Conservation (phyloP, 2,329 filamentous ascomycete genomes). For the Rutstroemia sydowiana region DNA sequence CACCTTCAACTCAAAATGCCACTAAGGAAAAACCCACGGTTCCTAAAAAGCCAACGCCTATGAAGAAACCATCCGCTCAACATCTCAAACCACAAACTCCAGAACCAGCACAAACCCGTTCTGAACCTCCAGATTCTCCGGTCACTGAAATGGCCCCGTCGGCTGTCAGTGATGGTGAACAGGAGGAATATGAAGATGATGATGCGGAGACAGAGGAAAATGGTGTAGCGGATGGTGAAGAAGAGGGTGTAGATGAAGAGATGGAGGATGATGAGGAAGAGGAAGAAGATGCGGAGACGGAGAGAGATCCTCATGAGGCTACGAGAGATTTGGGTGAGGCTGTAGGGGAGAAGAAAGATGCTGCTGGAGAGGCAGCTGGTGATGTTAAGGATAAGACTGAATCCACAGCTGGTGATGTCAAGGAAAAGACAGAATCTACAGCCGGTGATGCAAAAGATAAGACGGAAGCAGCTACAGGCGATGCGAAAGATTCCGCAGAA, state of each 20-base stretch:
- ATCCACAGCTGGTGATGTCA: neutral
- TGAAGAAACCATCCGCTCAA: neutral
- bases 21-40: neutral
- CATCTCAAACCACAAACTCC: too few relatives aligned
- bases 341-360: neutral
- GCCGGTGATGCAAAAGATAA: neutral
- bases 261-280: conserved; percentile 33
- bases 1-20: neutral
- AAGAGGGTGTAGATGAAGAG: conserved; percentile 18
- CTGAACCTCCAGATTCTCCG: conserved; percentile 7
- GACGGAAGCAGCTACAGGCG: neutral
- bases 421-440: neutral
- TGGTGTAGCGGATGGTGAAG: neutral
- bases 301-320: conserved; percentile 7
- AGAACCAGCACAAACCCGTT: conserved; percentile 8
- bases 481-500: neutral
- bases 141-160: conserved; percentile 6
- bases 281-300: conserved; percentile 3
- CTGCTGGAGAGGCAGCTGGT: neutral
- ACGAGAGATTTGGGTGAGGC: neutral
- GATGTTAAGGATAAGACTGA: neutral
- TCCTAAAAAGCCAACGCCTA: neutral
- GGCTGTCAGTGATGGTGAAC: conserved; percentile 6
- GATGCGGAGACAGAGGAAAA: conserved; percentile 6
- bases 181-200: conserved; percentile 7